phyloP scores from a whole-genome alignment of 805 yeast species.

The Metschnikowia orientalis region DNA sequence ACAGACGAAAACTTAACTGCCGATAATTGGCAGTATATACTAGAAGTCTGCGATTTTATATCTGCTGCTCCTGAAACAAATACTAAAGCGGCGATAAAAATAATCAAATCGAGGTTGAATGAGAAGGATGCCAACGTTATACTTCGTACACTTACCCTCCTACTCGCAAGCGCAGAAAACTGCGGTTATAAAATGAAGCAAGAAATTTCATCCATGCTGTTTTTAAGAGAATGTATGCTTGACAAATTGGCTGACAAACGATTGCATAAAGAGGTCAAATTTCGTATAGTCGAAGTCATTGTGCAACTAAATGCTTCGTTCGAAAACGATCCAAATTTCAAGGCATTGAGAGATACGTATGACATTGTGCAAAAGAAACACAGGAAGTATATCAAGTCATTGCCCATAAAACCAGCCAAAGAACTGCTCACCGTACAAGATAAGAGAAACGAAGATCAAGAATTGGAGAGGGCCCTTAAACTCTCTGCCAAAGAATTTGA shows the following conservation, averaged over 20 bases:
- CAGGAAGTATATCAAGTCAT: conserved; percentile 26
- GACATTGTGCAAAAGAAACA: conserved; percentile 40
- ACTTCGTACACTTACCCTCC: conserved; percentile 33
- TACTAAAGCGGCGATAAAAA: conserved; percentile 30
- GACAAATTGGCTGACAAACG: conserved; percentile 47
- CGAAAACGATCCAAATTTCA: conserved; percentile 69
- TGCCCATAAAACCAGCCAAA: conserved; percentile 59
- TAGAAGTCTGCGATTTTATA: conserved; percentile 40
- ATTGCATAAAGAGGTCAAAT: conserved; percentile 66
- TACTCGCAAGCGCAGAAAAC: conserved; percentile 40
- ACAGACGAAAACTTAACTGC: conserved; percentile 39
- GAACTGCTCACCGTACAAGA: conserved; percentile 43
- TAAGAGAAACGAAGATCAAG: conserved; percentile 66
- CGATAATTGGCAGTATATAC: conserved; percentile 42
- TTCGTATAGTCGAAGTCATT: conserved; percentile 60
- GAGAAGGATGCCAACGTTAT: conserved; percentile 39
- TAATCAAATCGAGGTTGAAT: conserved; percentile 23
- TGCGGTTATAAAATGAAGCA: conserved; percentile 44
- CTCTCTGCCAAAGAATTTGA: conserved; percentile 65
- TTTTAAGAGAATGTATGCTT: conserved; percentile 31
- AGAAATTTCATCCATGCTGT: conserved; percentile 37
- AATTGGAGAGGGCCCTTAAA: conserved; percentile 69
- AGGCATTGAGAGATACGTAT: conserved; percentile 62
- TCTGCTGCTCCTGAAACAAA: conserved; percentile 34
- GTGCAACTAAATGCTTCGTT: conserved; percentile 64